These are phyloP conservation scores for Periglandula ipomoeae DNA, from an alignment of 2,329 filamentous ascomycete species.

Conservation along the genomic window DNA sequence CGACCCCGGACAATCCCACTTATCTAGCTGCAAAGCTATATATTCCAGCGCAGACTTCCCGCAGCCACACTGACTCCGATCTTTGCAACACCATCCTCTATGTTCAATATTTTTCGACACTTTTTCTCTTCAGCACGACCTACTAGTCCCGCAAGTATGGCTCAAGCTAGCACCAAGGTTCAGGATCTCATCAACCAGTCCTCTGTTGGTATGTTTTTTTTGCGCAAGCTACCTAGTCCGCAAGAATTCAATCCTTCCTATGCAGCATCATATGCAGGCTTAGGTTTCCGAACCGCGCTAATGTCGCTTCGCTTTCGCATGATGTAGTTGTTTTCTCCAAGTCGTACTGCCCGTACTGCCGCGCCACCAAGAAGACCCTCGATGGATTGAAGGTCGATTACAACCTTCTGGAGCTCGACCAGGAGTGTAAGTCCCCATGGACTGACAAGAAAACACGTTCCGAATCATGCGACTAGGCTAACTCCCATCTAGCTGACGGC, in stretches of 20 bases:
- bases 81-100: slow-evolving; percentile 17
- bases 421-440: slow-evolving; percentile 36
- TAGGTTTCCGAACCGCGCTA: too few relatives aligned
- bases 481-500: slow-evolving; percentile 60
- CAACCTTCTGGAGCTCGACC: slow-evolving; percentile 72
- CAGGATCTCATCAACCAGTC: slow-evolving; percentile 84
- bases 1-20: neutral
- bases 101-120: slow-evolving; percentile 58
- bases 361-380: slow-evolving; percentile 66
- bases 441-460: neutral
- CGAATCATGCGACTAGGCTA: neutral
- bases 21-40: neutral
- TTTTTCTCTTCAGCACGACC: slow-evolving; percentile 51
- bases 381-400: slow-evolving; percentile 62
- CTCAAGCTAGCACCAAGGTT: slow-evolving; percentile 73
- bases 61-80: neutral
- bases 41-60: neutral
- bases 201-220: slow-evolving; percentile 56
- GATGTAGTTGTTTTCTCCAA: slow-evolving; percentile 84
- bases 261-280: too few relatives aligned
- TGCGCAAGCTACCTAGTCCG: neutral
- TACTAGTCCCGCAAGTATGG: slow-evolving; percentile 58
- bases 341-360: slow-evolving; percentile 92
- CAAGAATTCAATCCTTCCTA: neutral
- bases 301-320: neutral